Evolutionary conservation across 2,329 filamentous ascomycete species (phyloP), one percentile per base, ranked within the genome.

Genomic region (Botrytis pseudocinerea): DNA sequence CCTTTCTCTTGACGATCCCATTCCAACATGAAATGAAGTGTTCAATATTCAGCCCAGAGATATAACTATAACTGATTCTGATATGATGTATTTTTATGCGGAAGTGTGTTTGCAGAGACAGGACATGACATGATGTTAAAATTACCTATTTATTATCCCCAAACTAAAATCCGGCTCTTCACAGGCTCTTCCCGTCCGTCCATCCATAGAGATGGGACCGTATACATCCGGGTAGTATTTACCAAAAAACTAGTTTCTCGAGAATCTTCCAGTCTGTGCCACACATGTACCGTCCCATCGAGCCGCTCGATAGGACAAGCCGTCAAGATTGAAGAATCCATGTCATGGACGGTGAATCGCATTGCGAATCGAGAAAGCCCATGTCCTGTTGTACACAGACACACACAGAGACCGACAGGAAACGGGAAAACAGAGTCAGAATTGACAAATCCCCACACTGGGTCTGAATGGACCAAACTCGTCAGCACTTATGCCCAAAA

Each of bases 321-420:
- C 51, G n/a, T 57, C n/a, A 57, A 57, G 51, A 57, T 57, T 25
- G n/a, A 9, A 18, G 3, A 57, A 57, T 28, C 51, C 51, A 57
- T 57, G 51, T 28, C 51, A 57, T 28, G 14, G n/a, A 57, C 51
- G n/a, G 32, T 57, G 51, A 57, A 28, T 57, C 51, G 51, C 51
- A 57, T 57, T 57, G 51, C 51, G 51, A 57, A 57, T 57, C 51
- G 51, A 57, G n/a, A 32, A 28, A 57, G 51, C 51, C 51, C 51
- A 28, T 57, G n/a, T 57, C 51, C 48, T 54, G 48, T 16, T 54
- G 48, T 54, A 54, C 48, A 54, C 48, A n/a, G 25, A 54, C 48
- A 12, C 48, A 25, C n/a, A 16, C 12, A 16, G 42, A 44, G 12
- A 44, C 42, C 16, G 42, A 57, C 51, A 57, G 14, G 25, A 54